Conservation (phyloP, 495 filamentous ascomycete species). For the Hypoxylon subgilvum region DNA sequence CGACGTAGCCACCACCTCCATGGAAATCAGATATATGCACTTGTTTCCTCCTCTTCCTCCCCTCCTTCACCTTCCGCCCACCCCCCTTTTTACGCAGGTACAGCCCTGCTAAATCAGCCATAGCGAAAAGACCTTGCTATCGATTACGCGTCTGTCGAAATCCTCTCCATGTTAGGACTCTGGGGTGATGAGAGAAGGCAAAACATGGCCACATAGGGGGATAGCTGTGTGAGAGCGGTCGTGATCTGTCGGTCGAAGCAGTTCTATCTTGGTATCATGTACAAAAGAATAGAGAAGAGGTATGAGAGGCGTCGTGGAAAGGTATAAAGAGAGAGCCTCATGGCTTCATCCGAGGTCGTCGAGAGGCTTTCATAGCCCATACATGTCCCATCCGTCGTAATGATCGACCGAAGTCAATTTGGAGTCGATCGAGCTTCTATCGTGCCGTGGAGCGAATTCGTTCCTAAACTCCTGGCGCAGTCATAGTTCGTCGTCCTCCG, state of each 20-base stretch:
- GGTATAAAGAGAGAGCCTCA: constrained; percentile 21
- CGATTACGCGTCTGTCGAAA: too few species aligned
- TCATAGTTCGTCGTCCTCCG: constrained; percentile 93
- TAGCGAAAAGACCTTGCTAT: neutral
- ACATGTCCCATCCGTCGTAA: constrained; percentile 60
- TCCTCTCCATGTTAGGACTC: constrained; percentile 4
- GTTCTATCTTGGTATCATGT: constrained; percentile 40
- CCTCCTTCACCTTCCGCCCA: too few species aligned
- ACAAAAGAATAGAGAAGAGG: constrained; percentile 24
- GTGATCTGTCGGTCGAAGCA: constrained; percentile 8
- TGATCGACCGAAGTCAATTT: constrained; percentile 34
- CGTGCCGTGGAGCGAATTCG: constrained; percentile 56
- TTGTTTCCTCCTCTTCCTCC: neutral
- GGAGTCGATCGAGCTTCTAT: constrained; percentile 23
- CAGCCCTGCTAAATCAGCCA: constrained; percentile 2
- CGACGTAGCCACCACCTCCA: neutral
- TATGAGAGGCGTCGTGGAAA: constrained; percentile 16
- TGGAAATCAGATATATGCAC: constrained; percentile 33
- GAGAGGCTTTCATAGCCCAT: constrained; percentile 50
- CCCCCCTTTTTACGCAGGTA: constrained; percentile 10
- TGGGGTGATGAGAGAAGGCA: neutral
- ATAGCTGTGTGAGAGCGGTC: constrained; percentile 4
- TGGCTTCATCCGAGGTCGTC: constrained; percentile 5
- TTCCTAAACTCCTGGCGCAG: constrained; percentile 69
- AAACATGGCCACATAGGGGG: neutral